These are phyloP conservation scores for Phanerochaete sordida DNA, from an alignment of 768 basidiomycete genomes.

Conservation along the genomic window DNA sequence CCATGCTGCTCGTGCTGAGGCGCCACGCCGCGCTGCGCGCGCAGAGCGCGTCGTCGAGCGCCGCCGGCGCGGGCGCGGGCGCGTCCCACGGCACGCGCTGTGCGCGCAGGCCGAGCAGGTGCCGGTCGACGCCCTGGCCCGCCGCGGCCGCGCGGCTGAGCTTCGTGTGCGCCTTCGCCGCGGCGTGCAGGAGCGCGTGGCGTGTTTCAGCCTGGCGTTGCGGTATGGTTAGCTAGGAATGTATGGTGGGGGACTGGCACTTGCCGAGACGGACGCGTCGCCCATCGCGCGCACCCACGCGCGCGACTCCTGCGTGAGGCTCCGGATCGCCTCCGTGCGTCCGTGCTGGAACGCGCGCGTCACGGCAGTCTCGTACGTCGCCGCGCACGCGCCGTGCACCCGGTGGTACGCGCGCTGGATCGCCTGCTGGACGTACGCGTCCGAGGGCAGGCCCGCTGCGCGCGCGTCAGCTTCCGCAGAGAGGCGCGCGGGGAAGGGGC, in stretches of 20 bases:
- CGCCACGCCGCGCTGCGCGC: constrained; percentile 77
- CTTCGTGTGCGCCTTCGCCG: constrained; percentile 67
- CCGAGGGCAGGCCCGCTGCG: constrained; percentile 59
- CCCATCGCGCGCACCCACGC: constrained; percentile 76
- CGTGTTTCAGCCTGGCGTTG: constrained; percentile 24
- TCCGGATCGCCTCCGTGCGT: constrained; percentile 86
- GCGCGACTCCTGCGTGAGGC: constrained; percentile 68
- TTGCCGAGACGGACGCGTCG: constrained; percentile 45
- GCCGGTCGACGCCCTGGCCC: constrained; percentile 85
- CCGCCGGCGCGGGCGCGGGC: constrained; percentile 47
- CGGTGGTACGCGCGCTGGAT: constrained; percentile 92
- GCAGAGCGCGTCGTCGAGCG: constrained; percentile 81
- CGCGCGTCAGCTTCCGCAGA: not conserved
- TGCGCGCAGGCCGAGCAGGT: constrained; percentile 77
- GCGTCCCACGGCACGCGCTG: constrained; percentile 37
- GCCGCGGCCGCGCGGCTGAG: constrained; percentile 76
- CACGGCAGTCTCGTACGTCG: constrained; percentile 90
- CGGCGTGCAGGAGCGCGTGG: constrained; percentile 55
- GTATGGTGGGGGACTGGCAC: constrained; percentile 12
- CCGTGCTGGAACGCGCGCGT: constrained; percentile 86
- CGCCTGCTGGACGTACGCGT: constrained; percentile 88
- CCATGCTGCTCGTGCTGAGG: constrained; percentile 85
- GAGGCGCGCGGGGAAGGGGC: too few relatives aligned
- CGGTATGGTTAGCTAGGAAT: not conserved
- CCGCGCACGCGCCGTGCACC: constrained; percentile 70